Conservation (phyloP, 2,329 filamentous ascomycete species). For the Ascochyta koolunga region DNA sequence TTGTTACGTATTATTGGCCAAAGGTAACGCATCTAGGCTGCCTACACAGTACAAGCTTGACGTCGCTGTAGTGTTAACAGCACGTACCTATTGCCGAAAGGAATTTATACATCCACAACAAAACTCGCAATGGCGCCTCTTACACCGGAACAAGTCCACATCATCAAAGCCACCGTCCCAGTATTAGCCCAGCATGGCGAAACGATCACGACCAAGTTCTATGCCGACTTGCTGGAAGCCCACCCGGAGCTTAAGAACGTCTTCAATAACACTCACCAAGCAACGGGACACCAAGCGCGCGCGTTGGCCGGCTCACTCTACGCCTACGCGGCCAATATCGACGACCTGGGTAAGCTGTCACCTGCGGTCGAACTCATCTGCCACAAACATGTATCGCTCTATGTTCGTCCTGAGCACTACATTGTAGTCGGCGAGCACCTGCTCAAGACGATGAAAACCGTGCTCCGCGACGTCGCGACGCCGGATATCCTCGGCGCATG, state of each 20-base stretch:
- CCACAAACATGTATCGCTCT: slow-evolving; percentile 75
- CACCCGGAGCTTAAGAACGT: slow-evolving; percentile 71
- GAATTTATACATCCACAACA: neutral
- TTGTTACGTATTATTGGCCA: neutral
- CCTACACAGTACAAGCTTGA: neutral
- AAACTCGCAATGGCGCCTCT: slow-evolving; percentile 50
- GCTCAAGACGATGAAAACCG: slow-evolving; percentile 68
- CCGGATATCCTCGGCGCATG: slow-evolving; percentile 69
- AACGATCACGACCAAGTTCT: slow-evolving; percentile 73
- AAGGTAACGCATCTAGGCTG: neutral
- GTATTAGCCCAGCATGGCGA: slow-evolving; percentile 71
- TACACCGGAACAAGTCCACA: slow-evolving; percentile 65
- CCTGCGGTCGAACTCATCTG: slow-evolving; percentile 71
- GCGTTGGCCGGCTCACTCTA: slow-evolving; percentile 73
- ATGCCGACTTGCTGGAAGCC: slow-evolving; percentile 69
- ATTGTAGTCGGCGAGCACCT: slow-evolving; percentile 72
- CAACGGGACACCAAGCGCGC: slow-evolving; percentile 69
- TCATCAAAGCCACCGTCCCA: slow-evolving; percentile 74
- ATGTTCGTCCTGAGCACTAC: slow-evolving; percentile 72
- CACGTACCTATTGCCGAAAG: neutral
- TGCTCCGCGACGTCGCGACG: slow-evolving; percentile 71
- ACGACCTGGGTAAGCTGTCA: slow-evolving; percentile 66
- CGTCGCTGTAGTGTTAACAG: neutral
- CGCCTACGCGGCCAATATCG: slow-evolving; percentile 74
- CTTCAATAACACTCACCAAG: slow-evolving; percentile 75